phyloP scores from a whole-genome alignment of 805 yeast genomes.

The Torulaspora indica region DNA sequence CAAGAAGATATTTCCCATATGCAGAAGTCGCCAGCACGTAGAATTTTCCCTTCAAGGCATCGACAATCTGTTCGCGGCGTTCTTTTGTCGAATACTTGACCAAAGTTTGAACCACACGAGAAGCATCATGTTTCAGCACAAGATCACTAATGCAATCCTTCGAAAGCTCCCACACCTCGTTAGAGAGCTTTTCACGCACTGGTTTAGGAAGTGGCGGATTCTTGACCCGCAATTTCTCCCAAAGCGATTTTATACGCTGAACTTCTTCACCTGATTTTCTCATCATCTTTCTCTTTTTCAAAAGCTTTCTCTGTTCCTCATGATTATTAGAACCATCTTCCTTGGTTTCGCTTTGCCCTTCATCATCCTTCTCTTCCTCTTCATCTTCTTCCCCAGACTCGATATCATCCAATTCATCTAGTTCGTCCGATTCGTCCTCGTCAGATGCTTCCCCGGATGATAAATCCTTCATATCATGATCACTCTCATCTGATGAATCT shows the following conservation, averaged over 20 bases:
- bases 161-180: constrained; percentile 80
- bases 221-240: constrained; percentile 89
- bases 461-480: constrained; percentile 14
- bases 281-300: constrained; percentile 78
- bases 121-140: constrained; percentile 92
- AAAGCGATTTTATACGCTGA: constrained; percentile 73
- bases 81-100: constrained; percentile 79
- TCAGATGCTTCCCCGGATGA: constrained; percentile 10
- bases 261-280: constrained; percentile 86
- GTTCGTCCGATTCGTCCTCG: constrained; percentile 19
- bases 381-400: constrained; percentile 32
- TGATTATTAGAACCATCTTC: constrained; percentile 45
- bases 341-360: constrained; percentile 30
- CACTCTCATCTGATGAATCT: constrained; percentile 35
- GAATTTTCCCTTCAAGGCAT: constrained; percentile 66
- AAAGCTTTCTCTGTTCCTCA: constrained; percentile 72
- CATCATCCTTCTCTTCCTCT: no score
- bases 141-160: constrained; percentile 74
- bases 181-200: constrained; percentile 68
- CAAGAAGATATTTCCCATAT: constrained; percentile 87
- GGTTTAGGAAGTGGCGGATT: constrained; percentile 75
- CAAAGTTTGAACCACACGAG: constrained; percentile 91
- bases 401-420: constrained; percentile 33
- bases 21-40: constrained; percentile 84
- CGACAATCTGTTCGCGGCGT: constrained; percentile 65